These are phyloP conservation scores for Solanum hybrid DNA, from an alignment of 305 asterid species.

Conservation along the genomic window DNA sequence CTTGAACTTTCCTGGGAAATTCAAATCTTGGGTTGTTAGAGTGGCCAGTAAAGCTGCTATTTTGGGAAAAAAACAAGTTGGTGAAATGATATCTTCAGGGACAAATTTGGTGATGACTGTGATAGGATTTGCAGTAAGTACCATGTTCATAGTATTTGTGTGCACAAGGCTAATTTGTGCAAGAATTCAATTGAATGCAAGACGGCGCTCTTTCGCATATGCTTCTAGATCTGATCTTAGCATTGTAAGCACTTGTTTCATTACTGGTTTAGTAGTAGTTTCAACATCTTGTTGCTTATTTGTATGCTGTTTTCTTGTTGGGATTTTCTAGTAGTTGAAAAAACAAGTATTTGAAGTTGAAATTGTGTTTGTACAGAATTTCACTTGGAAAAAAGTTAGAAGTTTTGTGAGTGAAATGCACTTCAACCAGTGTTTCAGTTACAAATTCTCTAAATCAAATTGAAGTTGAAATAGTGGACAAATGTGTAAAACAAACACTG, in stretches of 20 bases:
- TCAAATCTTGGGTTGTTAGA: slow-evolving; percentile 14
- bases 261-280: not conserved
- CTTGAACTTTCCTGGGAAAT: slow-evolving; percentile 21
- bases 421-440: not conserved
- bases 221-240: slow-evolving; percentile 64
- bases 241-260: slow-evolving; percentile 42
- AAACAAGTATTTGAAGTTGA: not conserved
- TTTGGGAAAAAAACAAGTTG: not conserved
- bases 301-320: not conserved
- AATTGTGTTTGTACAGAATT: not conserved
- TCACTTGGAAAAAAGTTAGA: not conserved
- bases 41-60: not conserved
- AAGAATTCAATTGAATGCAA: slow-evolving; percentile 50
- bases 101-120: slow-evolving; percentile 89
- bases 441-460: not conserved
- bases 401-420: not conserved
- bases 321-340: not conserved
- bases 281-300: slow-evolving; percentile 6
- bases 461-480: not conserved
- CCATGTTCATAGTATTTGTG: slow-evolving; percentile 74
- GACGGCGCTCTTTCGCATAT: slow-evolving; percentile 41
- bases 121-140: slow-evolving; percentile 75
- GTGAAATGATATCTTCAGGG: slow-evolving; percentile 48
- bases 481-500: not conserved
- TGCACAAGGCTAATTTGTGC: slow-evolving; percentile 90